Conservation (phyloP, 371 early-diverging fungal genomes). For the Mucor racemosus region DNA sequence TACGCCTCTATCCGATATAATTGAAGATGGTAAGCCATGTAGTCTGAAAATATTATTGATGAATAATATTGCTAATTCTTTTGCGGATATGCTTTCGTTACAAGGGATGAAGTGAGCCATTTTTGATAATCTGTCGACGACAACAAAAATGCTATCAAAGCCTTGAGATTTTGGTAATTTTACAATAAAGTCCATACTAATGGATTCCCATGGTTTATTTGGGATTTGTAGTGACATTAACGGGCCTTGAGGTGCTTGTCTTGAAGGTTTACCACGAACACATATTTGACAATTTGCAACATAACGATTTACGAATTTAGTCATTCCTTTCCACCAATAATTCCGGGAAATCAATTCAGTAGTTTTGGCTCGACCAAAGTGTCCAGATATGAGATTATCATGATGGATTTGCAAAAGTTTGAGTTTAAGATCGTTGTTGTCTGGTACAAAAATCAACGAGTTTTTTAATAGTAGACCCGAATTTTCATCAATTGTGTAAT, state of each 20-base stretch:
- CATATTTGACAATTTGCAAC: slow-evolving; percentile 50
- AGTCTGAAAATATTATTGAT: slow-evolving; percentile 33
- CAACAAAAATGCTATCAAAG: slow-evolving; percentile 44
- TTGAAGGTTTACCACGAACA: slow-evolving; percentile 29
- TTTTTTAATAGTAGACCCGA: slow-evolving; percentile 24
- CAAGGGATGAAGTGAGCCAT: slow-evolving; percentile 47
- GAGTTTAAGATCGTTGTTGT: too few species aligned
- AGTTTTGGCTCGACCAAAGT: slow-evolving; percentile 53
- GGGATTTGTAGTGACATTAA: slow-evolving; percentile 48
- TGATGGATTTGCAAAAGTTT: slow-evolving; percentile 15
- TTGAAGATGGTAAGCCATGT: slow-evolving; percentile 48
- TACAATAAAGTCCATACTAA: slow-evolving; percentile 56
- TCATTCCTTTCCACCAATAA: slow-evolving; percentile 54
- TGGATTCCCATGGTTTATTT: slow-evolving; percentile 43
- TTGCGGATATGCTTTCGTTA: slow-evolving; percentile 26
- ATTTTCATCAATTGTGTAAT: slow-evolving; percentile 11
- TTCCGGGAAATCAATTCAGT: slow-evolving; percentile 31
- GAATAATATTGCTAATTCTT: slow-evolving; percentile 36
- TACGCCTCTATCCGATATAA: slow-evolving; percentile 51
- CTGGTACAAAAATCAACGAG: background rate
- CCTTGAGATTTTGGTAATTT: slow-evolving; percentile 41
- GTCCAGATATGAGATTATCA: slow-evolving; percentile 47
- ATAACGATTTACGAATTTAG: slow-evolving; percentile 36
- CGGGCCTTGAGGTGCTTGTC: slow-evolving; percentile 33
- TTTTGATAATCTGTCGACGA: slow-evolving; percentile 55